Percentiles rank a stretch among this genome's conserved stretches.
phyloP scores from a whole-genome alignment of 2,329 filamentous ascomycete genomes.

The Aspergillus ruber region DNA sequence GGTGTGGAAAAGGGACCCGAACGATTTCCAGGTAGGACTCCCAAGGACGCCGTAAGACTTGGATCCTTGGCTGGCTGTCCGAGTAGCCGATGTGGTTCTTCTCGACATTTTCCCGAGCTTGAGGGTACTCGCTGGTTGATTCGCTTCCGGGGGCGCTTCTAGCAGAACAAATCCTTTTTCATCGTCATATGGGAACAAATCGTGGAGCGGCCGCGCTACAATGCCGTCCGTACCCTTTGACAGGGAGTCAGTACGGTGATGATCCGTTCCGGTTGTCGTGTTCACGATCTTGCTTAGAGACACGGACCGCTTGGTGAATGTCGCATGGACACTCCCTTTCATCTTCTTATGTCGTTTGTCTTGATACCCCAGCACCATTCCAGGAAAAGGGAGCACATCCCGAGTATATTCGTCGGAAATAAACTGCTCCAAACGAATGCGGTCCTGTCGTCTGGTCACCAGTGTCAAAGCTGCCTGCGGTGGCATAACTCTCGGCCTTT shows the following conservation, averaged over 20 bases:
- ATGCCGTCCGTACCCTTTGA: background rate
- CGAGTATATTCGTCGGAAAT: constrained; percentile 79
- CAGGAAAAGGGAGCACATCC: constrained; percentile 73
- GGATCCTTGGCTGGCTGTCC: background rate
- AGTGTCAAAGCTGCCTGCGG: constrained; percentile 63
- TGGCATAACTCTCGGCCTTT: constrained; percentile 75
- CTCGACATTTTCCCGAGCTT: background rate
- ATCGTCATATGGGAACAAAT: background rate
- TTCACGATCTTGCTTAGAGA: constrained; percentile 40
- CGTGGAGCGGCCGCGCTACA: background rate
- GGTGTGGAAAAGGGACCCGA: background rate
- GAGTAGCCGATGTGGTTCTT: background rate
- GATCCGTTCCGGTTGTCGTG: constrained; percentile 8
- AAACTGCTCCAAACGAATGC: constrained; percentile 67
- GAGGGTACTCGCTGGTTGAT: background rate
- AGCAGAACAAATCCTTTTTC: background rate
- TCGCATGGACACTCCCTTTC: constrained; percentile 64
- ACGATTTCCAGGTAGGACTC: background rate
- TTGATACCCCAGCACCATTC: constrained; percentile 62
- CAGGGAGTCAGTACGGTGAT: background rate
- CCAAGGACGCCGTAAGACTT: background rate
- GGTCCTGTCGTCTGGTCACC: constrained; percentile 66
- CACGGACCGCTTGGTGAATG: constrained; percentile 65
- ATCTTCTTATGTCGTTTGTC: constrained; percentile 75
- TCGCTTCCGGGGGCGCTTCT: background rate